Evolutionary conservation across 306 rosid genomes (phyloP).

Genomic region (Prunus davidiana): DNA sequence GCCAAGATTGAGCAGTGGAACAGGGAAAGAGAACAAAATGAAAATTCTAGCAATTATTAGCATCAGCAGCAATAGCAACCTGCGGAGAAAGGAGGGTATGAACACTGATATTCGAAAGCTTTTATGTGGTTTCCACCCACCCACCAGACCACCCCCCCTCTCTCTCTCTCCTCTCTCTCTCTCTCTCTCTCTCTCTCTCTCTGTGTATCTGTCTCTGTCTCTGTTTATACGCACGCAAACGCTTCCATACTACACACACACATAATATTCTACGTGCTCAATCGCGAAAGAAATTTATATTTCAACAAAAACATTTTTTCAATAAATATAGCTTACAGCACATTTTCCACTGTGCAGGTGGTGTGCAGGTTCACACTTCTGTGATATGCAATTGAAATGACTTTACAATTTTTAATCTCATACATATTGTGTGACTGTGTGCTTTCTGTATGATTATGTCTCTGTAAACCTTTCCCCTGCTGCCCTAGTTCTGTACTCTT

Average conservation of each 20-base stretch:
- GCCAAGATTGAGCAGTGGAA: conserved; percentile 91
- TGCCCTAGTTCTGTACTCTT: not conserved
- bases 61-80: conserved; percentile 30
- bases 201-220: not conserved
- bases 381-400: conserved; percentile 51
- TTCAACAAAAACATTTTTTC: conserved; percentile 24
- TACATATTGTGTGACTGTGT: conserved; percentile 20
- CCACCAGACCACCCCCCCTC: no score
- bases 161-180: no score
- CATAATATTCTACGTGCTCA: conserved; percentile 2
- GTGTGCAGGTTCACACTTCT: conserved; percentile 81
- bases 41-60: conserved; percentile 22
- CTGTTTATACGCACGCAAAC: not conserved
- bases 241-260: not conserved
- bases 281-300: conserved; percentile 19
- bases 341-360: conserved; percentile 90
- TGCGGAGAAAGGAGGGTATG: conserved; percentile 25
- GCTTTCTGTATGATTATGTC: conserved; percentile 8
- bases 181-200: conserved; percentile 20
- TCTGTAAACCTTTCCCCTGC: not conserved
- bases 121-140: conserved; percentile 36
- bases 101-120: conserved; percentile 31
- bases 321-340: conserved; percentile 58
- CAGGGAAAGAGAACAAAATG: conserved; percentile 58
- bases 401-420: conserved; percentile 4